Base-by-base conservation (phyloP, 306 rosid genomes). In the Medicago arabica region DNA sequence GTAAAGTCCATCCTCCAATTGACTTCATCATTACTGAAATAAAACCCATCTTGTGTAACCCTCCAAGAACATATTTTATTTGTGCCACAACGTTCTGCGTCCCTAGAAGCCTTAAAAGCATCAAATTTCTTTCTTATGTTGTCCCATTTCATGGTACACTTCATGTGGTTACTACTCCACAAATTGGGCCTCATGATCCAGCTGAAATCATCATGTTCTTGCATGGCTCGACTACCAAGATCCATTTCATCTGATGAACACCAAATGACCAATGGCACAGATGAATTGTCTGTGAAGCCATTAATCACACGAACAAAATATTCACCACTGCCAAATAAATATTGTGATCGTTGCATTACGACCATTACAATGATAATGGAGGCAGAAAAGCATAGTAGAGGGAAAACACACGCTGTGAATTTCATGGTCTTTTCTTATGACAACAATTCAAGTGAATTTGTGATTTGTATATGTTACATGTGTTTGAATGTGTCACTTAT, bases 231-330 rank as follows among this genome's bases (percentile, higher is more conserved):
- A 0, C 96, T 92, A 0, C 98, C 98, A 0, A 93, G 75, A 38
- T 89, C 93, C 28, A 74, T 96, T 91, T 15, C 84, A 44, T 82
- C 69, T 0, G 96, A 89, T 0, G 91, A 57, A 15, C 98, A 93
- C 98, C 98, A 93, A 2, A 93, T 89, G 0, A 93, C 93, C 47
- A 93, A 66, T 14, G 98, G 96, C 76, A 88, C 41, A 1, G 98
- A 93, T 0, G 93, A 86, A 72, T 93, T 93, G 83, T 89, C 74
- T 0, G 77, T 71, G 89, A 50, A n/a, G 7, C 57, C 98, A 8
- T 93, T 93, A 55, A 86, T 67, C 49, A 89, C 93, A 9, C 89
- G 76, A 2, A 90, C 88, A 5, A 85, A 84, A 43, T 55, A 89
- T n/a, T 87, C 90, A 8, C 67, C 0, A 5, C 9, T 66, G 6